Percentiles rank a stretch among this genome's conserved stretches.
These are phyloP conservation scores for Saprolegnia diclina DNA, from an alignment of 352 stramenopile genomes.

Conservation along the genomic window DNA sequence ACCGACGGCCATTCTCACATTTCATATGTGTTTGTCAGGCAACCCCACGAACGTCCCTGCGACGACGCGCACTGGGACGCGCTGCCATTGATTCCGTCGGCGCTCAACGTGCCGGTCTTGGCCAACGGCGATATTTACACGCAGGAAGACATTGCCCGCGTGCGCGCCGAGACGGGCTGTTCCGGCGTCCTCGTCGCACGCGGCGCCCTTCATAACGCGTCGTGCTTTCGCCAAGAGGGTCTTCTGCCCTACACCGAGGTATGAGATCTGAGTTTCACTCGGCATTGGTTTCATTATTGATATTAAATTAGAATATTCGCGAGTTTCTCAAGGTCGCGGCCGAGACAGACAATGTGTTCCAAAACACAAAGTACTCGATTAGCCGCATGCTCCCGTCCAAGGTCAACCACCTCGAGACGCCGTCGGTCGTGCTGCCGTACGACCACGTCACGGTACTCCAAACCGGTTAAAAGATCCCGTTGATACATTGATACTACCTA, in stretches of 20 bases:
- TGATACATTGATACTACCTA: background rate
- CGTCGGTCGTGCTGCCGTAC: slow-evolving; percentile 4
- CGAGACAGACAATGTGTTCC: slow-evolving; percentile 82
- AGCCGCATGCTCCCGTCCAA: slow-evolving; percentile 76
- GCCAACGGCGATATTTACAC: slow-evolving; percentile 86
- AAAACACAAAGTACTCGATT: slow-evolving; percentile 90
- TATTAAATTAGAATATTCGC: slow-evolving; percentile 36
- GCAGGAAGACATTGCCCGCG: slow-evolving; percentile 57
- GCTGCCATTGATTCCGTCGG: slow-evolving; percentile 55
- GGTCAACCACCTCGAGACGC: slow-evolving; percentile 30
- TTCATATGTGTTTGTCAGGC: slow-evolving; percentile 15
- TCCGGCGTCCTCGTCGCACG: slow-evolving; percentile 80
- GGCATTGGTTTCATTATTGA: background rate
- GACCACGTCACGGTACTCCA: slow-evolving; percentile 22
- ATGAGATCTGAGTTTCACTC: background rate
- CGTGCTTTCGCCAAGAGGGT: slow-evolving; percentile 63
- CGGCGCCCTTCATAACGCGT: slow-evolving; percentile 76
- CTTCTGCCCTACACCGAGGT: slow-evolving; percentile 58
- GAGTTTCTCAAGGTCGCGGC: slow-evolving; percentile 69
- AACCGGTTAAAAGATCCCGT: background rate
- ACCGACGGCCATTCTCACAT: background rate
- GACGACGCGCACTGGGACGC: slow-evolving; percentile 71
- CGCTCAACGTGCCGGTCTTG: slow-evolving; percentile 72
- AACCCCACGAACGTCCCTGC: slow-evolving; percentile 55
- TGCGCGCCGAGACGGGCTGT: slow-evolving; percentile 54